These are phyloP conservation scores for Mortierella sp. DNA, from an alignment of 371 early-diverging fungal species.

Conservation along the genomic window DNA sequence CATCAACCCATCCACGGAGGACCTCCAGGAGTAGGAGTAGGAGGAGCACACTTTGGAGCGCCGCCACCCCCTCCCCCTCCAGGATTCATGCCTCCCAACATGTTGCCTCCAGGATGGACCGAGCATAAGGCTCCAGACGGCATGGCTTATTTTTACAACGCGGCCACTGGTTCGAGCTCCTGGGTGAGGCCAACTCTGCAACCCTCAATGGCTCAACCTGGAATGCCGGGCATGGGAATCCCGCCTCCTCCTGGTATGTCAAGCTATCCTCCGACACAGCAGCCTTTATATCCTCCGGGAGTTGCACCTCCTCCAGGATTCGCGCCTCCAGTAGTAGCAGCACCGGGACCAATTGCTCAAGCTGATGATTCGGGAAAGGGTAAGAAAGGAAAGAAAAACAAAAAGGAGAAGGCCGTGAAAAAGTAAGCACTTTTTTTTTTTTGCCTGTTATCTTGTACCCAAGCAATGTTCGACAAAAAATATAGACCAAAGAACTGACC, in stretches of 20 bases:
- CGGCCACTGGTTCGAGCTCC: conserved; percentile 65
- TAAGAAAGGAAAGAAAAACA: conserved; percentile 55
- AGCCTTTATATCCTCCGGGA: conserved; percentile 33
- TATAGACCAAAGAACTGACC: not conserved
- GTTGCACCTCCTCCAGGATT: conserved; percentile 19
- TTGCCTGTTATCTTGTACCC: too few species aligned
- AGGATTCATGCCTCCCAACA: conserved; percentile 15
- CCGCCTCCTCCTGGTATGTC: conserved; percentile 36
- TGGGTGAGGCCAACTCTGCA: conserved; percentile 65
- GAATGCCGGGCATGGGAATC: not conserved
- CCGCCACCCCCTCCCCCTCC: conserved; percentile 24
- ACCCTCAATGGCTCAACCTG: conserved; percentile 35
- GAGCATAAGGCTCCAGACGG: conserved; percentile 72
- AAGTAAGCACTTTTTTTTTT: conserved; percentile 40
- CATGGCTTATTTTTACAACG: conserved; percentile 71
- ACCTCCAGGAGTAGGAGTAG: conserved; percentile 19
- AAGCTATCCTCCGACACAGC: conserved; percentile 30
- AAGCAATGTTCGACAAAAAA: too few species aligned
- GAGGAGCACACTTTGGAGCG: conserved; percentile 18
- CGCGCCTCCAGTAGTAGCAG: not conserved
- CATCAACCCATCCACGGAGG: not conserved
- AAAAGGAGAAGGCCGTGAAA: conserved; percentile 58
- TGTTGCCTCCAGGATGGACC: conserved; percentile 72
- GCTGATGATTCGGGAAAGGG: conserved; percentile 40
- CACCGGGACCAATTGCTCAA: not conserved